Percentiles rank a stretch among this genome's conserved stretches.
These are phyloP conservation scores for Solanum pennellii DNA, from an alignment of 257 asterid species.

Conservation along the genomic window DNA sequence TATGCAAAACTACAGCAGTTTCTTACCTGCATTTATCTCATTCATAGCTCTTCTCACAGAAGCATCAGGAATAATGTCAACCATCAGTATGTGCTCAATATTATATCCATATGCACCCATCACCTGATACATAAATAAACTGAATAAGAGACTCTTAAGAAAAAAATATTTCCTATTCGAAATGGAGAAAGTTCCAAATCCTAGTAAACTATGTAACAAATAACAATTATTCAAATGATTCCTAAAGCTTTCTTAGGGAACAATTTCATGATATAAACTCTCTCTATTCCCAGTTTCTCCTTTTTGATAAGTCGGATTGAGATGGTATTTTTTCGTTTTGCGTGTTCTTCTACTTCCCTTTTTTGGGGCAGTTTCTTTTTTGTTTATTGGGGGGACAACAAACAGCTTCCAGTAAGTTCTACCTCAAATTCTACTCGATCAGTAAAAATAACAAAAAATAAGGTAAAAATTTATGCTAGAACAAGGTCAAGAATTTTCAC, in stretches of 20 bases:
- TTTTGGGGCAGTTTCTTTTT: no score
- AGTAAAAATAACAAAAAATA: neutral
- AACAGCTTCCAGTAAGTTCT: no score
- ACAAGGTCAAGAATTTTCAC: neutral
- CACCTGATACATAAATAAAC: slow-evolving; percentile 38
- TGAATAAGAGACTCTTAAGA: neutral
- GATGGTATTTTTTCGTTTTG: no score
- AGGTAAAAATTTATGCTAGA: neutral
- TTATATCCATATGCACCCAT: slow-evolving; percentile 95
- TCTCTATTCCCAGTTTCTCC: no score
- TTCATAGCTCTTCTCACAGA: slow-evolving; percentile 93
- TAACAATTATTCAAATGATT: no score
- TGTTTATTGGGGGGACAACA: no score
- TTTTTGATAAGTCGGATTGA: no score
- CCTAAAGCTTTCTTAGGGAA: no score
- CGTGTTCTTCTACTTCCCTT: no score
- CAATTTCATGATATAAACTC: no score
- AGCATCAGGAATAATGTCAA: slow-evolving; percentile 90
- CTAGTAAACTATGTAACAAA: no score
- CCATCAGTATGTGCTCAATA: slow-evolving; percentile 96
- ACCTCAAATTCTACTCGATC: neutral
- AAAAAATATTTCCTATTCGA: neutral
- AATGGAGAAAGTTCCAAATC: neutral
- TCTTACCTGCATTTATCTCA: slow-evolving; percentile 92
- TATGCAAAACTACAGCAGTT: neutral